Evolutionary conservation across 2,329 filamentous ascomycete species (phyloP), one percentile per base, ranked within the genome.

Genomic region (Sporothrix curviconia): DNA sequence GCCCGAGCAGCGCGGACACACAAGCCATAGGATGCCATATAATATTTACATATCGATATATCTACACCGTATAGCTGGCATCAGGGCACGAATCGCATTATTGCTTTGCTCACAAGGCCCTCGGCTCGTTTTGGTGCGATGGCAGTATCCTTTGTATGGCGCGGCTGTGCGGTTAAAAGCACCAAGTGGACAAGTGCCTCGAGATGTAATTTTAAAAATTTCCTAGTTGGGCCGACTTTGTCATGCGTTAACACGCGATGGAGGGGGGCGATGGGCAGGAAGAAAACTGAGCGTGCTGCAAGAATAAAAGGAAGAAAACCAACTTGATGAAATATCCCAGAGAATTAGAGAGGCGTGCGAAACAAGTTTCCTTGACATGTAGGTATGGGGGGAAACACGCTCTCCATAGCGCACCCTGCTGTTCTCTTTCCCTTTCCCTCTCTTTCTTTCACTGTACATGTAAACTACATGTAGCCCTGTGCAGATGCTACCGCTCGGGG

Each of bases 211-310:
- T 37, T 59, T 50, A 57, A 67, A 74, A 36, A 75, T 75, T 76
- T 76, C 74, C 75, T 70, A 74, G 75, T 70, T 53, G 60, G 66
- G 70, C 66, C 64, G 65, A 65, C 65, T 62, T 73, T 70, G 69
- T 77, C 65, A 78, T 77, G 75, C 74, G 67, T 67, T 65, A 62
- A 24, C 24, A 50, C 9, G 24, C 9, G 8, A 14, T 11, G 15
- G 25, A 6, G n/a, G 15, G 14, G 12, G 49, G 28, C n/a, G 30
- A n/a, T 9, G 19, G 34, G 8, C n/a, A 49, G 15, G 14, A 34
- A 17, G 19, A 46, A 57, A 19, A 52, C 8, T 14, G 46, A 40
- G 14, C 17, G 22, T n/a, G n/a, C n/a, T n/a, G n/a, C 8, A 28
- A 40, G 24, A 51, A 52, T 17, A 34, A 37, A 8, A 46, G 24